Evolutionary conservation across 2,329 filamentous ascomycete species (phyloP), one percentile per base, ranked within the genome.

Genomic region (Aspergillus ruber): DNA sequence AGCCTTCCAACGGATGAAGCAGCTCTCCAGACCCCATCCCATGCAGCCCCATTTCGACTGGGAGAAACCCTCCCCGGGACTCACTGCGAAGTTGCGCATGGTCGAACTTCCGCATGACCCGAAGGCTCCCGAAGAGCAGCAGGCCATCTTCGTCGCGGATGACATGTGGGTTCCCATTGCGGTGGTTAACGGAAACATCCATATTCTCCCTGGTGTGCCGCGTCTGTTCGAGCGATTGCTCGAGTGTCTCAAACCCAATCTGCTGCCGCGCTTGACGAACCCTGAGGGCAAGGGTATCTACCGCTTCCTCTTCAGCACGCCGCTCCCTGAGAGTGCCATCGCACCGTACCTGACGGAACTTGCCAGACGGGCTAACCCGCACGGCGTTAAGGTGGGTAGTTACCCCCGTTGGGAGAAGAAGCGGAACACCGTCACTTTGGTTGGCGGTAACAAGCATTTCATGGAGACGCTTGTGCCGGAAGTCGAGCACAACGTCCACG

Each of bases 321-420:
- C 91, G 23, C 67, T 95, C 69, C 76, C 86, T 0, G 93, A 98
- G 75, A 96, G 90, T 67, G 80, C 79, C 15, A 83, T 96, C 27
- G 91, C 93, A 10, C 80, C 77, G 15, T 96, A 88, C 64, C 74
- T 98, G 60, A 91, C 89, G 1, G 79, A 88, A 55, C 73, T 97
- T 52, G 88, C 90, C 4, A 78, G 74, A 23, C 81, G 81, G 65
- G 86, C 90, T 18, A 85, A 83, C 64, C 73, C 82, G 1, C 82
- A 80, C 60, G 90, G 89, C 3, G 79, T 97, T 60, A 97, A 97
- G 72, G 89, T 97, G 13, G 93, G 93, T 42, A 95, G 88, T 68
- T 97, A 98, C 69, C 93, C 93, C 32, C 77, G 89, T 47, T 96
- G 90, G 90, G 88, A 86, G 4, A 91, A 88, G 76, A 82, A 82